Evolutionary conservation across 495 filamentous ascomycete genomes (phyloP), one percentile per base, ranked within the genome.

Genomic region (Aspergillus funiculosus): DNA sequence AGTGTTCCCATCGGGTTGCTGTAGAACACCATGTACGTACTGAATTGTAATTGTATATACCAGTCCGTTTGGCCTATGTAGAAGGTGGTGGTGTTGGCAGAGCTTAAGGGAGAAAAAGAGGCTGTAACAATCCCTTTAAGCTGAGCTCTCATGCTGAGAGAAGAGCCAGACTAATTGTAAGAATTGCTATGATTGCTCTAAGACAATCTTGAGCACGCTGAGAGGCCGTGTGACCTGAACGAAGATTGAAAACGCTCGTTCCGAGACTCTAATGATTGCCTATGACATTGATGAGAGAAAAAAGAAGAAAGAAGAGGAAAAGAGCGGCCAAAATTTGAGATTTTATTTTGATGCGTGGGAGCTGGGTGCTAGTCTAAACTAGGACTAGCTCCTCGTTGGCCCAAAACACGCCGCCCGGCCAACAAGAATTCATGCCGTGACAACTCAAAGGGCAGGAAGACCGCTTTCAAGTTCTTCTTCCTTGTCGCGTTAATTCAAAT

Each of bases 211-310:
- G 90, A 98, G 92, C 92, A 87, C 92, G 92, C 89, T 65, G 59
- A 77, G 82, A 91, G 85, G 77, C 77, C 81, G 75, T 67, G 66
- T 67, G 85, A 85, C 80, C 88, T 94, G 87, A 85, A 87, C 81
- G 89, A 90, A 89, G 79, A 96, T 75, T 85, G 89, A 92, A 66
- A 69, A 67, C 62, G 79, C 87, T 82, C 86, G 81, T 80, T 83
- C 87, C 92, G 92, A 94, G 92, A 98, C 92, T 98, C 92, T 98
- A 98, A 91, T 89, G 87, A 87, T 78, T 81, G 86, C 83, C 89
- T 92, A 84, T 69, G 83, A 92, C 85, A 94, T 91, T 72, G 87
- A 71, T 65, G 68, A 69, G 74, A 73, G 68, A 78, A 77, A 71
- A 75, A 68, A 64, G 63, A 68, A 67, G 68, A 52, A 61, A 57